Base-by-base conservation (phyloP, 2,329 filamentous ascomycete genomes). In the Sporothrix humicola region DNA sequence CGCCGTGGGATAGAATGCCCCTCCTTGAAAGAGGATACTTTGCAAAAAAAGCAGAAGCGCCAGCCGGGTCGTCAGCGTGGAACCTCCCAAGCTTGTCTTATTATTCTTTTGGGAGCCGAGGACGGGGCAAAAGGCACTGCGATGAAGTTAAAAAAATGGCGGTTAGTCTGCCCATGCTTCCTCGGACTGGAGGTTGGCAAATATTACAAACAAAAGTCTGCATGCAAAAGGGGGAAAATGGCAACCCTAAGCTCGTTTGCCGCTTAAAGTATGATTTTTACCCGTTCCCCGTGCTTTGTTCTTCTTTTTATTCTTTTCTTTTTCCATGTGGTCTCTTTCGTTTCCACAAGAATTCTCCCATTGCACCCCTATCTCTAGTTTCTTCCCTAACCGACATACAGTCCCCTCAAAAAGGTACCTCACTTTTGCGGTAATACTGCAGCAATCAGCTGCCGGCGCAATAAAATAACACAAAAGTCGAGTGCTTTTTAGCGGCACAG, bases 401-500 rank as follows among this genome's bases (percentile, higher is more conserved):
- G 44, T 23, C 37, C 42, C 42, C 46, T 65, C n/a, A 20, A 46
- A 42, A 13, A 23, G n/a, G 6, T 42, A 31, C n/a, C 23, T 20
- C 46, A 42, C 37, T 65, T 65, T 31, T 63, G 37, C 59, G 37
- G 46, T 65, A n/a, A n/a, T n/a, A 65, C 31, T 58, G n/a, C 8
- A 63, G 37, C 59, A 46, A 65, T 46, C 59, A 65, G 59, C 59
- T 46, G 59, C 59, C 59, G 37, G 17, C 59, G 59, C 59, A 44
- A n/a, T n/a, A 46, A 65, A 46, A 46, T 1, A 4, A 12, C 20
- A 12, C 6, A 9, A 63, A 31, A 37, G 26, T 42, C 31, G 37
- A 56, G 20, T 46, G 15, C 17, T 13, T 26, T 20, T 66, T 66
- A 37, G 58, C 70, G 58, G 70, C 70, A 72, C 58, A 42, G 58